Evolutionary conservation across 805 yeast genomes (phyloP).

Genomic region (Candida multigemmis): DNA sequence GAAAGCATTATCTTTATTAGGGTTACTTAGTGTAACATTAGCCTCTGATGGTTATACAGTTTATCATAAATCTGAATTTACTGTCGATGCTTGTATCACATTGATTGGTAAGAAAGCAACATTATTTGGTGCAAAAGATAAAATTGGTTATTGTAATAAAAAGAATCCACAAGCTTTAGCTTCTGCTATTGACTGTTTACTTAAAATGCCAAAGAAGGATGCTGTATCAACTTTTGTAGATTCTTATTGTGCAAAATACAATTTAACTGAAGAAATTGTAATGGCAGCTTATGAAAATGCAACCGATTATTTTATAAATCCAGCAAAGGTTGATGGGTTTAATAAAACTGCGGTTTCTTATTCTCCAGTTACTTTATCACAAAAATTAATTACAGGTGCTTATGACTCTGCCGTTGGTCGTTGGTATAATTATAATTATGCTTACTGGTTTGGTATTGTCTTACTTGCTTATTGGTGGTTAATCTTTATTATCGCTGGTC

Average conservation of each 20-base stretch:
- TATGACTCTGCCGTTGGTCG: constrained; percentile 19
- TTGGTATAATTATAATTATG: constrained; percentile 26
- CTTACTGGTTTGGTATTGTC: constrained; percentile 23
- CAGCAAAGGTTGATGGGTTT: constrained; percentile 17
- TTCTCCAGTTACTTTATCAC: constrained; percentile 25
- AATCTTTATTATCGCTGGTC: constrained; percentile 21
- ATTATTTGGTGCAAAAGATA: constrained; percentile 14
- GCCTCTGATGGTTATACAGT: constrained; percentile 11
- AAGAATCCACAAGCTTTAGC: constrained; percentile 31
- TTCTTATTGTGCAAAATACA: constrained; percentile 11
- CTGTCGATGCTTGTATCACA: constrained; percentile 15
- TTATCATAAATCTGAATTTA: constrained; percentile 14
- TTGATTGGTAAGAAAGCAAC: constrained; percentile 15
- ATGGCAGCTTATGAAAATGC: constrained; percentile 33
- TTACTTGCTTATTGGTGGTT: constrained; percentile 21
- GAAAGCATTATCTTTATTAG: too few relatives aligned
- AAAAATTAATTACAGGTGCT: constrained; percentile 15
- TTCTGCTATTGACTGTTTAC: constrained; percentile 25
- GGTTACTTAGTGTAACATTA: constrained; percentile 6
- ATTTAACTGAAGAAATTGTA: constrained; percentile 20
- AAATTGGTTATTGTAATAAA: constrained; percentile 21
- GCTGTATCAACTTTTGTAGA: constrained; percentile 15
- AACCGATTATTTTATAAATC: constrained; percentile 25
- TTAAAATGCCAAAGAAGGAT: constrained; percentile 5
- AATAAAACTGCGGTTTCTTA: constrained; percentile 17